Conservation (phyloP, 768 basidiomycete genomes). For the Coprinopsis marcescibilis region DNA sequence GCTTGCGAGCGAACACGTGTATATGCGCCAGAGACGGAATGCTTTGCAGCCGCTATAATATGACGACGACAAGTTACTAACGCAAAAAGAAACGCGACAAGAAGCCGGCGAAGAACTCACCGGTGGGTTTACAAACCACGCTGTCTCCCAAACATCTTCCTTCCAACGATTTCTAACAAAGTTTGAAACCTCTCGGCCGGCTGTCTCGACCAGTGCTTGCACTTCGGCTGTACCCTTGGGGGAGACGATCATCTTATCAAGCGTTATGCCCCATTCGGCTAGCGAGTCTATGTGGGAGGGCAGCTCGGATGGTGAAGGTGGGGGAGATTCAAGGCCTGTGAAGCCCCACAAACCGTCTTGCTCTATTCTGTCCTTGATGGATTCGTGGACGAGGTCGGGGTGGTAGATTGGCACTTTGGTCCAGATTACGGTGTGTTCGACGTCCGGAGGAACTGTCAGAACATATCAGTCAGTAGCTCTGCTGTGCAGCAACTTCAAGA, state of each 20-base stretch:
- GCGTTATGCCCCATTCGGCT: constrained; percentile 65
- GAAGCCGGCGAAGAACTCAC: constrained; percentile 39
- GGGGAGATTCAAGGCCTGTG: constrained; percentile 52
- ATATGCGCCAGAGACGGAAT: constrained; percentile 76
- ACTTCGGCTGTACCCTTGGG: constrained; percentile 47
- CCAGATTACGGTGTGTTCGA: constrained; percentile 79
- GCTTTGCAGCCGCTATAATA: constrained; percentile 82
- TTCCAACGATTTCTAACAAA: constrained; percentile 66
- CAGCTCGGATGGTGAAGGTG: constrained; percentile 56
- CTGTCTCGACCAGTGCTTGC: constrained; percentile 41
- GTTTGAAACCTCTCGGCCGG: constrained; percentile 51
- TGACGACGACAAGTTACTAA: no score
- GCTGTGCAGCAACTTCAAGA: not conserved
- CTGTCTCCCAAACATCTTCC: constrained; percentile 79
- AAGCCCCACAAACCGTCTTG: constrained; percentile 84
- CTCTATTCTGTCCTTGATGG: constrained; percentile 51
- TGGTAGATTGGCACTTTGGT: constrained; percentile 69
- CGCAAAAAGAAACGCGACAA: no score
- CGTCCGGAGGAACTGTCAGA: constrained; percentile 55
- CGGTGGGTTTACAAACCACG: constrained; percentile 88
- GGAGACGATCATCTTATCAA: constrained; percentile 53
- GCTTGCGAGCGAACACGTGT: constrained; percentile 70
- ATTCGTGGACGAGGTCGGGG: constrained; percentile 42
- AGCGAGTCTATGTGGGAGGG: constrained; percentile 54
- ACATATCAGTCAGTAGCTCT: not conserved